Conservation (phyloP, 2,329 filamentous ascomycete species). For the Coniochaeta sp. region DNA sequence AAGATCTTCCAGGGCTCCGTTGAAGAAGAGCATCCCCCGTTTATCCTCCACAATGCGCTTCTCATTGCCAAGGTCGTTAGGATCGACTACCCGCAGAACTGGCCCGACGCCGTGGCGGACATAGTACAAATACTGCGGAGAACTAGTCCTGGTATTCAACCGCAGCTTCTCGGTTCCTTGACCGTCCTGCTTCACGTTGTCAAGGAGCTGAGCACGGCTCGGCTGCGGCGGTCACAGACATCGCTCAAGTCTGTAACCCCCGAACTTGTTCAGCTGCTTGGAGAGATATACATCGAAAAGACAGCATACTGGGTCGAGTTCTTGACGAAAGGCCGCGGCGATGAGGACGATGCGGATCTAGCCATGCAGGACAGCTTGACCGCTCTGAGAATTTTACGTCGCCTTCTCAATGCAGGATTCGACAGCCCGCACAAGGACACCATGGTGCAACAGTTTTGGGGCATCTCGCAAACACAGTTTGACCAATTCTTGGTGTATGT, state of each 20-base stretch:
- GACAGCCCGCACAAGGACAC: slow-evolving; percentile 75
- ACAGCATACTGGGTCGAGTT: slow-evolving; percentile 62
- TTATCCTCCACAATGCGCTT: slow-evolving; percentile 83
- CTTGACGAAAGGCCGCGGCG: slow-evolving; percentile 49
- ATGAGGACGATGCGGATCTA: slow-evolving; percentile 51
- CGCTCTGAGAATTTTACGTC: slow-evolving; percentile 71
- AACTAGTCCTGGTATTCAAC: slow-evolving; percentile 48
- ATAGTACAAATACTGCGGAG: slow-evolving; percentile 59
- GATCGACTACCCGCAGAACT: slow-evolving; percentile 83
- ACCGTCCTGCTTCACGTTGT: slow-evolving; percentile 77
- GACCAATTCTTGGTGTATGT: slow-evolving; percentile 65
- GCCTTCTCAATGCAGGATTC: slow-evolving; percentile 74
- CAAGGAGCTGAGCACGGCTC: slow-evolving; percentile 81
- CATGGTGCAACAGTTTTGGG: slow-evolving; percentile 75
- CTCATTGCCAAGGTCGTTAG: slow-evolving; percentile 82
- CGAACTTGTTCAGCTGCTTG: slow-evolving; percentile 75
- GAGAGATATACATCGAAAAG: slow-evolving; percentile 69
- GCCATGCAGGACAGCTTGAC: slow-evolving; percentile 71
- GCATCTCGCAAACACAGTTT: slow-evolving; percentile 68
- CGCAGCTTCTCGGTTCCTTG: slow-evolving; percentile 65
- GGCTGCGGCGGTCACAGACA: slow-evolving; percentile 66
- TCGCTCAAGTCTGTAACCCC: slow-evolving; percentile 73
- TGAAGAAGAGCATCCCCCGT: slow-evolving; percentile 64
- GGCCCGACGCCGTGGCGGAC: slow-evolving; percentile 58
- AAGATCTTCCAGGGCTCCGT: slow-evolving; percentile 71